Evolutionary conservation across 805 yeast genomes (phyloP).

Genomic region (Blastobotrys americana): DNA sequence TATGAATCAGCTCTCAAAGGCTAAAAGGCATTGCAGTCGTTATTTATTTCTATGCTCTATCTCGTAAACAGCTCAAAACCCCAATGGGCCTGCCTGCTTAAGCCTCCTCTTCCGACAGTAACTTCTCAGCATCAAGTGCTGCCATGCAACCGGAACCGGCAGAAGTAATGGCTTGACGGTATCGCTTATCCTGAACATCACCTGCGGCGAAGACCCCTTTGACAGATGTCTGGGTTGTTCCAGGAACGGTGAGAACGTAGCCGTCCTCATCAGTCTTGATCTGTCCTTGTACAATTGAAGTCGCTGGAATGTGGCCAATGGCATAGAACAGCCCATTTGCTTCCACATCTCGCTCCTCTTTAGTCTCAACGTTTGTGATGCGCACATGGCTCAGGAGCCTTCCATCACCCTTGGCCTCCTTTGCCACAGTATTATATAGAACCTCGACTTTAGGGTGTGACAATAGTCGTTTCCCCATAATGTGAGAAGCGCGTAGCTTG

Average conservation of each 20-base stretch:
- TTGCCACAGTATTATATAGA: conserved; percentile 74
- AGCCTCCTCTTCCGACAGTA: conserved; percentile 47
- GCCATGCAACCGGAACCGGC: conserved; percentile 99
- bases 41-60: neutral
- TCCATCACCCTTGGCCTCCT: conserved; percentile 92
- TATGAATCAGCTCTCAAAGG: too few species aligned
- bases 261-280: conserved; percentile 81
- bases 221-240: conserved; percentile 76
- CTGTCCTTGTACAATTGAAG: conserved; percentile 69
- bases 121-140: conserved; percentile 89
- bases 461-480: conserved; percentile 91
- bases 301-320: conserved; percentile 96
- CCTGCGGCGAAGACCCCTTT: conserved; percentile 97
- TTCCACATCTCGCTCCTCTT: conserved; percentile 57
- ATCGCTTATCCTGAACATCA: conserved; percentile 94
- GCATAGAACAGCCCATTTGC: conserved; percentile 96
- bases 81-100: too few species aligned
- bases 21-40: too few species aligned
- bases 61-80: neutral
- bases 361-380: conserved; percentile 65
- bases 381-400: conserved; percentile 60
- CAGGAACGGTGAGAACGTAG: conserved; percentile 83
- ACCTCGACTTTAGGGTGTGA: conserved; percentile 85
- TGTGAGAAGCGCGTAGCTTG: conserved; percentile 85
- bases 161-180: conserved; percentile 98